These are phyloP conservation scores for Avena insularis DNA, from an alignment of 176 grass and related monocot genomes.

Conservation along the genomic window DNA sequence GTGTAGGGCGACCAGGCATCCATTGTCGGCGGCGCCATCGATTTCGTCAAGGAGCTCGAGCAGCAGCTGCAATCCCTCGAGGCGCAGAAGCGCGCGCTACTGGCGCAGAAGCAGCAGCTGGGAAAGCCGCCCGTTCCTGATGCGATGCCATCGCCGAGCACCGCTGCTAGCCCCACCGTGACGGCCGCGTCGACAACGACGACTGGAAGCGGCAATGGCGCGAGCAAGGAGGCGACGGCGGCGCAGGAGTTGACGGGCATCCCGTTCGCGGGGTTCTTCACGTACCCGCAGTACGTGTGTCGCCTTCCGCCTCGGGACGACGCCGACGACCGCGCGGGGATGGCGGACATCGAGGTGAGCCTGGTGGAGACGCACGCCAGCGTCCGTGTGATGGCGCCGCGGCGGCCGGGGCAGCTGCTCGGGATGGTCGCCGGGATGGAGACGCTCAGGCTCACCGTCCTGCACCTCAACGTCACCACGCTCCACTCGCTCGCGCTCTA, in stretches of 20 bases:
- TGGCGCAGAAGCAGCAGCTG: constrained; percentile 8
- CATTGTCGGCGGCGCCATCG: constrained; percentile 90
- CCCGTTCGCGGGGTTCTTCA: constrained; percentile 85
- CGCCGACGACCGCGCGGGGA: constrained; percentile 36
- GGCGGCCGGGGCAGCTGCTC: constrained; percentile 69
- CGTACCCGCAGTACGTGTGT: constrained; percentile 79
- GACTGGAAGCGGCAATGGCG: not conserved
- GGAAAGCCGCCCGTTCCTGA: not conserved
- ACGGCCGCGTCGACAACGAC: not conserved
- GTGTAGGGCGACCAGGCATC: constrained; percentile 93
- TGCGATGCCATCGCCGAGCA: not conserved
- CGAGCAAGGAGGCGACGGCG: not conserved
- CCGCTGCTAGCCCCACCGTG: not conserved
- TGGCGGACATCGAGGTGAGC: constrained; percentile 85
- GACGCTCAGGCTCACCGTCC: constrained; percentile 60
- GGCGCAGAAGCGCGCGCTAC: constrained; percentile 69
- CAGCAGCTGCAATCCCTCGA: constrained; percentile 89
- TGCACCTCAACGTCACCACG: constrained; percentile 84
- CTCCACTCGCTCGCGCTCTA: constrained; percentile 67
- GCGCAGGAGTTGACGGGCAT: no score
- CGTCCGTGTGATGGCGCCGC: constrained; percentile 57
- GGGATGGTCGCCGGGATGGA: constrained; percentile 72
- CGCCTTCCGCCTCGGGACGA: constrained; percentile 47
- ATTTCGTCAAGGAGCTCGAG: constrained; percentile 95
- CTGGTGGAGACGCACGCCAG: constrained; percentile 81